Conservation (phyloP, 257 asterid species). For the Salvia splendens region DNA sequence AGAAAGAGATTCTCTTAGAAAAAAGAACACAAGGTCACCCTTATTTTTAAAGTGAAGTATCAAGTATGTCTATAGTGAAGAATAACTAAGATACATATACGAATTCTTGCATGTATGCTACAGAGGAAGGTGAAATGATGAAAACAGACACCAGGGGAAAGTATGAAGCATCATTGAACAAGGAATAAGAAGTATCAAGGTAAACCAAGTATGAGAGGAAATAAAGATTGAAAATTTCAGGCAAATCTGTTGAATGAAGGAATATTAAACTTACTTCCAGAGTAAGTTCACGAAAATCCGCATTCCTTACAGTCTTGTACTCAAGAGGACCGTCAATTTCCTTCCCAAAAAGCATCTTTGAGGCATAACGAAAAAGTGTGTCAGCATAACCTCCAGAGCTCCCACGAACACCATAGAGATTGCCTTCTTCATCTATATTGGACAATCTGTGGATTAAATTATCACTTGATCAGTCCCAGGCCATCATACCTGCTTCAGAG, state of each 20-base stretch:
- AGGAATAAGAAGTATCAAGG: not conserved
- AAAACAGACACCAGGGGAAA: conserved; percentile 12
- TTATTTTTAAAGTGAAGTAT: not conserved
- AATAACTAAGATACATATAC: not conserved
- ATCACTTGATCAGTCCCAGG: conserved; percentile 21
- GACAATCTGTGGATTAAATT: conserved; percentile 52
- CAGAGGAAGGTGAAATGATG: not conserved
- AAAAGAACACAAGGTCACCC: not conserved
- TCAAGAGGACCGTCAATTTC: conserved; percentile 71
- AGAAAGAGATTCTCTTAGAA: conserved; percentile 16
- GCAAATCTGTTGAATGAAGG: conserved; percentile 15
- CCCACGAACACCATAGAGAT: conserved; percentile 76
- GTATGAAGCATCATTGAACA: not conserved
- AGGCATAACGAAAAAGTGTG: conserved; percentile 74
- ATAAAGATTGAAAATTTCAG: not conserved
- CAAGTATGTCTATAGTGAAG: not conserved
- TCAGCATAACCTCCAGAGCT: conserved; percentile 99
- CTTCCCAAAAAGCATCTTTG: conserved; percentile 64
- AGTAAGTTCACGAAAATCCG: conserved; percentile 85
- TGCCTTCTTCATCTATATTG: conserved; percentile 68
- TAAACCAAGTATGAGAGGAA: conserved; percentile 16
- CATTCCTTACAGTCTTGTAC: conserved; percentile 72
- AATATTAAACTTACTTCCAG: conserved; percentile 67
- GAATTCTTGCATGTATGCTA: not conserved
- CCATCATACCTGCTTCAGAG: conserved; percentile 17